Evolutionary conservation across 805 yeast species (phyloP).

Genomic region (Yarrowia sp.): DNA sequence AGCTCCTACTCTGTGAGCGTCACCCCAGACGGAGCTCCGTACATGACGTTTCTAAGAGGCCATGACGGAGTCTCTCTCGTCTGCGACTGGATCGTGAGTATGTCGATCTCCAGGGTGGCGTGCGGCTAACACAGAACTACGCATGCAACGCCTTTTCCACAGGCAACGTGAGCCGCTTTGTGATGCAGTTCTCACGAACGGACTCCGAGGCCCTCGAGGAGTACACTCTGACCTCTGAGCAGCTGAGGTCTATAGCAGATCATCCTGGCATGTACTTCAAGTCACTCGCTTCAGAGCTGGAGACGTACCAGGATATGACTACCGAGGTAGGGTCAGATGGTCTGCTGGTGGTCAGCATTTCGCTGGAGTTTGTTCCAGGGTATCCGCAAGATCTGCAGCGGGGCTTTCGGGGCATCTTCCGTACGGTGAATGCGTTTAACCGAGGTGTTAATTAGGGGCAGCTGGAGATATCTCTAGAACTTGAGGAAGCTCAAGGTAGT

Average conservation of each 20-base stretch:
- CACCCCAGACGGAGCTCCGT: neutral
- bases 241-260: neutral
- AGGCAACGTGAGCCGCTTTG: neutral
- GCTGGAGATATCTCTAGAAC: no score
- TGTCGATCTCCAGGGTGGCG: no score
- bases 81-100: constrained; percentile 18
- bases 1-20: neutral
- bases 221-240: neutral
- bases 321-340: neutral
- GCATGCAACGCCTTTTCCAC: neutral
- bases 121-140: constrained; percentile 11
- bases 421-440: neutral
- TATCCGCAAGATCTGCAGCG: neutral
- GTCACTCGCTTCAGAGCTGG: neutral
- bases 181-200: neutral
- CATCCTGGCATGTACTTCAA: neutral
- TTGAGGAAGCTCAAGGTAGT: no score
- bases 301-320: neutral
- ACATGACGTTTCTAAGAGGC: neutral
- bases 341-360: neutral
- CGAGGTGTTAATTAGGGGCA: no score
- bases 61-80: neutral
- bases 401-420: neutral
- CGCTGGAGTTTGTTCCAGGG: neutral
- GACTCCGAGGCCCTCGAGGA: neutral